Evolutionary conservation across 2,329 filamentous ascomycete genomes (phyloP).

Genomic region (Hirsutella rhossiliensis): DNA sequence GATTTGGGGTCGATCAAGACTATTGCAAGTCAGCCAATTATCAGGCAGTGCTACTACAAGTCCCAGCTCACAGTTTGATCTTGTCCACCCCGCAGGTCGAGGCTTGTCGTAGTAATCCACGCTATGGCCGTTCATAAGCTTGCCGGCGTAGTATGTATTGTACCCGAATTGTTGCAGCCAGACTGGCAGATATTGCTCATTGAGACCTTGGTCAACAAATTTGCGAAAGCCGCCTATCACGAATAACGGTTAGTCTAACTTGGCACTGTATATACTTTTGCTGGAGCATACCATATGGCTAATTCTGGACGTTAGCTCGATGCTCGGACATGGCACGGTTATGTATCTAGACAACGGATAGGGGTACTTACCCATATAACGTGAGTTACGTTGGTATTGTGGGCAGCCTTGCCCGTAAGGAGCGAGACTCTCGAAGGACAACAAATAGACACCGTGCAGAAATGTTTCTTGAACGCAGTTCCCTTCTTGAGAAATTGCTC

Average conservation of each 20-base stretch:
- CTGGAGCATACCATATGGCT: slow-evolving; percentile 31
- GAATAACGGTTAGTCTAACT: neutral
- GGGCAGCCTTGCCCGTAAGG: slow-evolving; percentile 53
- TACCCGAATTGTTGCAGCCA: slow-evolving; percentile 62
- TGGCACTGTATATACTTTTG: too few species aligned
- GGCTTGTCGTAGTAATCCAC: slow-evolving; percentile 49
- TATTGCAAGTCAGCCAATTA: neutral
- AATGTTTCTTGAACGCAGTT: slow-evolving; percentile 49
- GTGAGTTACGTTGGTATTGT: slow-evolving; percentile 60
- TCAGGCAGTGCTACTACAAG: too few species aligned
- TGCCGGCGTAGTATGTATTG: slow-evolving; percentile 62
- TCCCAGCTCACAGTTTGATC: slow-evolving; percentile 19
- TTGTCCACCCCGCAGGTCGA: slow-evolving; percentile 45
- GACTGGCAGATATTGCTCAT: slow-evolving; percentile 55
- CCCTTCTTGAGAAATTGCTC: slow-evolving; percentile 46
- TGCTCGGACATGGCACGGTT: too few species aligned
- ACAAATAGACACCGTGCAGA: slow-evolving; percentile 53
- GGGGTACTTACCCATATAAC: slow-evolving; percentile 23
- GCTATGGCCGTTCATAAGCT: slow-evolving; percentile 55
- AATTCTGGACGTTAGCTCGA: neutral
- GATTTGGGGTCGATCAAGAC: slow-evolving; percentile 24
- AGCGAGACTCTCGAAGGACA: slow-evolving; percentile 56
- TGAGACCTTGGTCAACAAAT: slow-evolving; percentile 51
- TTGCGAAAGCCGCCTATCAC: slow-evolving; percentile 42
- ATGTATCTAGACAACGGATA: too few species aligned